These are phyloP conservation scores for Aspergillaceae sp. DNA, from an alignment of 2,329 filamentous ascomycete genomes.

Conservation along the genomic window DNA sequence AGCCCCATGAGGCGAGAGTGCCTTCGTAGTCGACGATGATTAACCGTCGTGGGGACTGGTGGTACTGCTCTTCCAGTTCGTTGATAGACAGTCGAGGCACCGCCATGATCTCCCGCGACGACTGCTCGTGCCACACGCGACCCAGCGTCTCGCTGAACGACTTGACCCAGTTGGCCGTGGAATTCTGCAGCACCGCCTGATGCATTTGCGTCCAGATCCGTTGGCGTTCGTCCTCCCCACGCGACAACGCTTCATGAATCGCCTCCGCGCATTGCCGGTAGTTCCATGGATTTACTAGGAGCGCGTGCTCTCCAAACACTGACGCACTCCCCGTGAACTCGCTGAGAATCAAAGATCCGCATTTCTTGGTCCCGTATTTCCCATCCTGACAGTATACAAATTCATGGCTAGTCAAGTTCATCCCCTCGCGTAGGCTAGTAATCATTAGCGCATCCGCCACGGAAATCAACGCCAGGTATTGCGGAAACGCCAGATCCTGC, in stretches of 20 bases:
- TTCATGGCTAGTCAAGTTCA: constrained; percentile 94
- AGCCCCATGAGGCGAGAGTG: constrained; percentile 79
- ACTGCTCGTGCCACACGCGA: constrained; percentile 73
- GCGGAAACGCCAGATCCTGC: constrained; percentile 85
- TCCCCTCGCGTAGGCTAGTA: constrained; percentile 88
- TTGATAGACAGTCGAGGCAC: constrained; percentile 74
- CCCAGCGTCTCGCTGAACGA: constrained; percentile 63
- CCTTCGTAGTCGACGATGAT: constrained; percentile 94
- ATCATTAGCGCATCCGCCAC: constrained; percentile 91
- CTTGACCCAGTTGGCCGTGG: constrained; percentile 78
- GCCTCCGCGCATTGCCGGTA: constrained; percentile 80
- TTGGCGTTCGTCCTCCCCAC: constrained; percentile 65
- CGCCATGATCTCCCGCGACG: constrained; percentile 72
- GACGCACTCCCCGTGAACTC: constrained; percentile 92
- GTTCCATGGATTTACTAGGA: constrained; percentile 92
- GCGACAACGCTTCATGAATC: constrained; percentile 74
- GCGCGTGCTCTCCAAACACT: constrained; percentile 69
- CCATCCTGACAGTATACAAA: constrained; percentile 92
- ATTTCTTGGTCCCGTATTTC: constrained; percentile 61
- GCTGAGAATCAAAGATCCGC: constrained; percentile 82
- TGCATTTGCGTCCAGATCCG: constrained; percentile 66
- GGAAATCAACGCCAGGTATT: constrained; percentile 85
- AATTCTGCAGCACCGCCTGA: constrained; percentile 67
- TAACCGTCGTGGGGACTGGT: constrained; percentile 57
- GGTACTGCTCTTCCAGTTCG: constrained; percentile 58